Evolutionary conservation across 345 rosid genomes (phyloP).

Genomic region (Gossypium australe): DNA sequence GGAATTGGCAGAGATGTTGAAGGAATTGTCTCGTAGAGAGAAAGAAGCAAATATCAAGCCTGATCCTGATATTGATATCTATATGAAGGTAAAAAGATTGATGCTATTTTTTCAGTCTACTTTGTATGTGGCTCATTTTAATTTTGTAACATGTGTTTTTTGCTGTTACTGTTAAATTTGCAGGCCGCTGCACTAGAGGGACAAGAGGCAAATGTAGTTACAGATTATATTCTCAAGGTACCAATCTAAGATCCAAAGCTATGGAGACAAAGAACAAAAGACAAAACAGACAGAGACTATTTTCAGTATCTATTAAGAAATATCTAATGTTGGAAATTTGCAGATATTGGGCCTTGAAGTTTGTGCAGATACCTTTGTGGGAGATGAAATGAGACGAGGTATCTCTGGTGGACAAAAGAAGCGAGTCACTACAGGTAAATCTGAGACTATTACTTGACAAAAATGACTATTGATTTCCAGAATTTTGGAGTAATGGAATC

Average conservation of each 20-base stretch:
- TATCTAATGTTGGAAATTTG: not conserved
- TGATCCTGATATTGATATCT: conserved; percentile 11
- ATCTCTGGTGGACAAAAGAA: conserved; percentile 72
- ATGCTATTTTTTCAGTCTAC: not conserved
- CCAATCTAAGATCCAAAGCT: not conserved
- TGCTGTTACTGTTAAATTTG: not conserved
- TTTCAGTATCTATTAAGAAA: not conserved
- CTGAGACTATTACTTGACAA: not conserved
- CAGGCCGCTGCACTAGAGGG: conserved; percentile 11
- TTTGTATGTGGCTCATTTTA: not conserved
- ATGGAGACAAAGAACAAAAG: not conserved
- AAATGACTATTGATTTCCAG: not conserved
- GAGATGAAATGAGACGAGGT: conserved; percentile 60
- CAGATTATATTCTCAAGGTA: conserved; percentile 14
- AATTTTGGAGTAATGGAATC: not conserved
- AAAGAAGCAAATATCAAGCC: conserved; percentile 7
- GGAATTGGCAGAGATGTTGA: not conserved
- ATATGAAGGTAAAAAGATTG: not conserved
- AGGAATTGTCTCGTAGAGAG: conserved; percentile 9
- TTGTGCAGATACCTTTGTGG: conserved; percentile 64
- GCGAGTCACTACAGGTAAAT: conserved; percentile 65
- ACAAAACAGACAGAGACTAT: not conserved
- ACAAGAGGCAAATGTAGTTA: conserved; percentile 12
- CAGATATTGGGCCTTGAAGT: conserved; percentile 59
- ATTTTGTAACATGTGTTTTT: too few relatives aligned